A percentile compares a stretch with the other conserved stretches of the same genome.
phyloP scores from a whole-genome alignment of 1,139 yeast genomes.

The Candida sp. region DNA sequence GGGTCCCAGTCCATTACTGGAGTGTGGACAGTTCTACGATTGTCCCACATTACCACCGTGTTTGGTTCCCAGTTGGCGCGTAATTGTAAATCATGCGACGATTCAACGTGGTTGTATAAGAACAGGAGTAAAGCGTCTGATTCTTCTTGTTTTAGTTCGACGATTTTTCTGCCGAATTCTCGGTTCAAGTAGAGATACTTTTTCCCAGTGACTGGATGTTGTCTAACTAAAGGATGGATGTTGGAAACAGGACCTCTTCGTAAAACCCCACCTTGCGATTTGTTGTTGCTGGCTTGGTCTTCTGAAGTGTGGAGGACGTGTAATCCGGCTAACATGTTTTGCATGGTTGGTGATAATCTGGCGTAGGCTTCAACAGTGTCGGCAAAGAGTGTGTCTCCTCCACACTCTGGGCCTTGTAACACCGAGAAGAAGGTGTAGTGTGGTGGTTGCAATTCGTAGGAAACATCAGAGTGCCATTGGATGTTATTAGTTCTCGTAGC shows the following conservation, averaged over 20 bases:
- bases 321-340: slow-evolving; percentile 21
- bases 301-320: slow-evolving; percentile 61
- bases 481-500: slow-evolving; percentile 22
- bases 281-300: slow-evolving; percentile 57
- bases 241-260: slow-evolving; percentile 41
- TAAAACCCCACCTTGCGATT: slow-evolving; percentile 37
- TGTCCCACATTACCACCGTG: slow-evolving; percentile 53
- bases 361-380: slow-evolving; percentile 30
- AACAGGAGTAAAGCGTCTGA: slow-evolving; percentile 48
- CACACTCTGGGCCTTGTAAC: slow-evolving; percentile 37
- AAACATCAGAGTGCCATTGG: slow-evolving; percentile 41
- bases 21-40: slow-evolving; percentile 41
- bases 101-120: slow-evolving; percentile 45
- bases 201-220: slow-evolving; percentile 54
- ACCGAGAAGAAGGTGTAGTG: slow-evolving; percentile 35
- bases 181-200: slow-evolving; percentile 52
- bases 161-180: slow-evolving; percentile 52
- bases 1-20: slow-evolving; percentile 41
- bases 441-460: slow-evolving; percentile 38
- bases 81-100: slow-evolving; percentile 50
- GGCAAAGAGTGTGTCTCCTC: slow-evolving; percentile 38
- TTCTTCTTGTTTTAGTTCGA: slow-evolving; percentile 56
- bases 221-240: slow-evolving; percentile 55
- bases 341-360: slow-evolving; percentile 24
- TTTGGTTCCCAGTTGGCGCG: slow-evolving; percentile 55